A percentile compares a stretch with the other conserved stretches of the same genome.
phyloP scores from a whole-genome alignment of 371 early-diverging fungal genomes.

The Rhizomucor pusillus region DNA sequence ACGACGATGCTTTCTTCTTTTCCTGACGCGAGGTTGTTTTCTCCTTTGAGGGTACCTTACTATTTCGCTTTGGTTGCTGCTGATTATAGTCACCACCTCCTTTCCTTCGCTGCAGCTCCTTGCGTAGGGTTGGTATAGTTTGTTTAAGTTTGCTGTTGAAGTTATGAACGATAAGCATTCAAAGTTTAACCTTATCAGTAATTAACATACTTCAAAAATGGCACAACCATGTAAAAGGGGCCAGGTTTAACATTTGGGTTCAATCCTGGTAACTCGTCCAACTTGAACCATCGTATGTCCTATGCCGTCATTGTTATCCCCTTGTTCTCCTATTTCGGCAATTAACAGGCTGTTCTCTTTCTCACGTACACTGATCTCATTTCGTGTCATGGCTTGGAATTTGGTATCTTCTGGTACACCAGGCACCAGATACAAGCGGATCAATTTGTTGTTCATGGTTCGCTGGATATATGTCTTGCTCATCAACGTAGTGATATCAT shows the following conservation, averaged over 20 bases:
- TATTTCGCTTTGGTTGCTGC: too few species aligned
- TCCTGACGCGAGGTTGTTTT: neutral
- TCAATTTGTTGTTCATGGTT: slow-evolving; percentile 83
- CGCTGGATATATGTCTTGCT: slow-evolving; percentile 79
- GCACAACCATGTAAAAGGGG: slow-evolving; percentile 66
- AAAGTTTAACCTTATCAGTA: neutral
- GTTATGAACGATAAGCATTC: neutral
- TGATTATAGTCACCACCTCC: too few species aligned
- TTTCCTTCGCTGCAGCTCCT: slow-evolving; percentile 18
- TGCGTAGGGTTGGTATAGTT: slow-evolving; percentile 28
- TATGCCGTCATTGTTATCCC: neutral
- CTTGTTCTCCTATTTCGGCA: neutral
- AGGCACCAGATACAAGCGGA: slow-evolving; percentile 88
- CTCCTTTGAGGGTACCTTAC: too few species aligned
- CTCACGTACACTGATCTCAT: slow-evolving; percentile 87
- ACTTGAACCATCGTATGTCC: slow-evolving; percentile 49
- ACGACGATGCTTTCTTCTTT: too few species aligned
- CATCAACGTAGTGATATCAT: slow-evolving; percentile 78
- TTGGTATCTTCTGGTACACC: slow-evolving; percentile 85
- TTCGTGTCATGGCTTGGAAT: slow-evolving; percentile 90
- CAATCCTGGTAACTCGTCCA: slow-evolving; percentile 48
- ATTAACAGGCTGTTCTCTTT: too few species aligned
- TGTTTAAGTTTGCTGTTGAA: slow-evolving; percentile 23
- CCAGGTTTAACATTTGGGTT: slow-evolving; percentile 27
- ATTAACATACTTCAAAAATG: slow-evolving; percentile 58